Evolutionary conservation across 306 rosid genomes (phyloP), one percentile per base, ranked within the genome.

Genomic region (Dalbergia cochinchinensis): DNA sequence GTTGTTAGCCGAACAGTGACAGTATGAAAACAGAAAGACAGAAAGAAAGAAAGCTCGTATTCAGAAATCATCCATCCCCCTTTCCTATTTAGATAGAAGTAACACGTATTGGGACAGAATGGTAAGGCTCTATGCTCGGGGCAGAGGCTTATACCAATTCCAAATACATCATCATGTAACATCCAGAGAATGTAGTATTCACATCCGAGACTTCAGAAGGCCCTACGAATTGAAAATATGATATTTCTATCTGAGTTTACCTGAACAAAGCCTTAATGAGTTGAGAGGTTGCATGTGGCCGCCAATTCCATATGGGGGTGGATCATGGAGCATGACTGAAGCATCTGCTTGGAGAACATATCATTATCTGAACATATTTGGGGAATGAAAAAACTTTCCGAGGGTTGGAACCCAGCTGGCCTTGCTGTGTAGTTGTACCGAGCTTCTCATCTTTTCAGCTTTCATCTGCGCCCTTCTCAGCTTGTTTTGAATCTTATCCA

Each of bases 401-500:
- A 11, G 81, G 65, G 81, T 76, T 76, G 65, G 79, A 70, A 74
- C 74, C 73, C 54, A 77, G 84, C 44, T 60, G 83, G 50, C 54
- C 71, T 35, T 85, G 73, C 45, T 78, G 60, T 31, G 77, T 26
- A 26, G 31, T 0, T 80, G 73, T 34, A 55, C 48, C 61, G 78
- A 74, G 86, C 84, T 80, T 86, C 97, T 89, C 97, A 89, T 91
- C 75, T 83, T 83, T 78, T 88, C 92, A 47, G 97, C 97, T 86
- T 84, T 91, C 80, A 81, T 82, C 83, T 91, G 91, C 13, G 95
- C 91, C 69, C 76, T 83, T 82, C 94, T 90, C 86, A 92, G 87
- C 82, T 88, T 91, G 86, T 84, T 87, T 82, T 86, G 69, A 65
- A 94, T 92, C 92, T 84, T 94, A 47, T 94, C 95, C 91, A 94